Evolutionary conservation across 2,329 filamentous ascomycete genomes (phyloP), one percentile per base, ranked within the genome.

Genomic region (Reticulascus tulasneorum): DNA sequence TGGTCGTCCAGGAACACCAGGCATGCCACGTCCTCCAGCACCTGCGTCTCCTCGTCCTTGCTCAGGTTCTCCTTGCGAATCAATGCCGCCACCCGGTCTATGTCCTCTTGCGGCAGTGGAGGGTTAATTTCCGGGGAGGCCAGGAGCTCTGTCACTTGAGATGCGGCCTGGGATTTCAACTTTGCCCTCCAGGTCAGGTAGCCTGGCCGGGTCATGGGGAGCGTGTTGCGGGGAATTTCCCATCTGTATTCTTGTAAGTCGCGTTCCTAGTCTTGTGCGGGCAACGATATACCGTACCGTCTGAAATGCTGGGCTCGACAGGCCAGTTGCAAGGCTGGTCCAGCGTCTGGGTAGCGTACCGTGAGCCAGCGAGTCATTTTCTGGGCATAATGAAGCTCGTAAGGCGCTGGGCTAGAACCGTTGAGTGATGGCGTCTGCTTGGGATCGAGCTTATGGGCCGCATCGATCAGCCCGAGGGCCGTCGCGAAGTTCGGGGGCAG

Each of bases 1-100:
- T 93, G 85, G 55, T 91, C 86, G 55, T 93, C 87, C 47, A 94
- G 63, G 56, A 94, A 94, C 19, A 94, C 87, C 37, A 94, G 63
- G 55, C 87, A 94, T 4, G 88, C 88, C 29, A 88, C 84, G 62
- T 94, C 88, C 65, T 94, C 88, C 44, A 94, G 68, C 7, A 77
- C 71, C 66, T 91, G 84, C 36, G 82, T 80, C 57, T 88, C 83
- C 12, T 57, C 52, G 45, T 71, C 63, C 35, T 66, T 63, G 53
- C 71, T 73, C 48, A 94, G 62, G 37, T 80, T 79, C 56, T 93
- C 85, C 62, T 94, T 94, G 43, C 84, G 71, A 35, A 94, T 82
- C 58, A 93, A 62, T n/a, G 73, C 71, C 3, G 75, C 84, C 2
- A 91, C 77, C 22, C 80, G 67, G 37, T 69, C 69, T 7, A 78